Conservation (phyloP, 768 basidiomycete species). For the Pseudohyphozyma bogoriensis region DNA sequence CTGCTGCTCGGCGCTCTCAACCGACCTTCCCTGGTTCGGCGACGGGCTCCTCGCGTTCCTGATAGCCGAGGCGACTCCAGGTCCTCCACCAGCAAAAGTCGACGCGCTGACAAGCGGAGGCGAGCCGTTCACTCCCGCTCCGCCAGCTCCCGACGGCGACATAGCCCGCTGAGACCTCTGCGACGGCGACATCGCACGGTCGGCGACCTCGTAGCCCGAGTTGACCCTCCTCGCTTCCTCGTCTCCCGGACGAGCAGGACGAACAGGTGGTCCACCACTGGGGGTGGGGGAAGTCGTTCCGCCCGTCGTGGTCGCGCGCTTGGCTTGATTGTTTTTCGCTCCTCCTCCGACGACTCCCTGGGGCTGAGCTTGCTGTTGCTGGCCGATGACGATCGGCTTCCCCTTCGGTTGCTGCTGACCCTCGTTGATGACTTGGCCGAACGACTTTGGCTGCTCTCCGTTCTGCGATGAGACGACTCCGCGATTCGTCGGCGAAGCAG, state of each 20-base stretch:
- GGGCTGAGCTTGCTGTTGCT: not conserved
- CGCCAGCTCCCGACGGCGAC: not conserved
- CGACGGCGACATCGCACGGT: conserved; percentile 15
- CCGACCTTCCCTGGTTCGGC: too few relatives aligned
- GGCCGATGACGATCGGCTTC: not conserved
- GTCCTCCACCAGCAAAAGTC: too few relatives aligned
- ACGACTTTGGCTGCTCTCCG: conserved; percentile 4
- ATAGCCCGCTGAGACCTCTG: not conserved
- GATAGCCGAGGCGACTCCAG: not conserved
- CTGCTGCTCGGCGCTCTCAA: too few relatives aligned
- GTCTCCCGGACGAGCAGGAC: conserved; percentile 9
- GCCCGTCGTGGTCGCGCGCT: conserved; percentile 36
- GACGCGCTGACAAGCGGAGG: too few relatives aligned
- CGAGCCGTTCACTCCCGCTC: not conserved
- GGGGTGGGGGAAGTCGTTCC: not conserved
- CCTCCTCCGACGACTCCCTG: too few relatives aligned
- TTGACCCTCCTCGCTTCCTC: too few relatives aligned
- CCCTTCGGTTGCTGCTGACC: not conserved
- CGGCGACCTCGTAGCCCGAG: too few relatives aligned
- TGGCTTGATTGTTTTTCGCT: too few relatives aligned
- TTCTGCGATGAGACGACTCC: conserved; percentile 21
- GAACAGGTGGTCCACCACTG: not conserved
- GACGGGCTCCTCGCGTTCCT: not conserved
- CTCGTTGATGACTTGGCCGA: conserved; percentile 8
- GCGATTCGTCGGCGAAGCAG: conserved; percentile 11